Base-by-base conservation (phyloP, 2,329 filamentous ascomycete genomes). In the Paraconiothyrium sp. region DNA sequence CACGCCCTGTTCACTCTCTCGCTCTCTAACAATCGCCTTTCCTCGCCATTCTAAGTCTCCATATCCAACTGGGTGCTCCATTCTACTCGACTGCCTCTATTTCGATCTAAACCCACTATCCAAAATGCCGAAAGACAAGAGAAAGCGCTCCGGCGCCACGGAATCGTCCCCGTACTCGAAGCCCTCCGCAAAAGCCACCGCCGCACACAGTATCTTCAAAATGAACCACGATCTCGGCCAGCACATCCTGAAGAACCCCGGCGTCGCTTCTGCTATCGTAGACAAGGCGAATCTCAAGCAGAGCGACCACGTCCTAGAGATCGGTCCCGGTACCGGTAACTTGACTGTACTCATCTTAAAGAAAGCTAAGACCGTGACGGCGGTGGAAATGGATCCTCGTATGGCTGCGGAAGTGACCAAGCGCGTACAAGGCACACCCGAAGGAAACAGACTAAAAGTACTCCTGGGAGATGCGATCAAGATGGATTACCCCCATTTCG, bases 331-430 rank as follows among this genome's bases (percentile, higher is more conserved):
- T 73, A 94, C 92, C 0, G 93, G 93, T 66, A 96, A 95, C 78
- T 79, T 98, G 70, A 98, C 94, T 0, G 90, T 95, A 30, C 87
- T 92, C 61, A 97, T 98, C 63, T 83, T 98, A 30, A 92, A 95
- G 72, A 91, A 92, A 66, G 93, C 92, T 24, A 94, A 93, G 79
- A 92, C 92, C 62, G 87, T 89, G 58, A 92, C 94, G 54, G 92
- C 92, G 4, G 92, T 97, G 54, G 95, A 99, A 82, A 86, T 97
- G 78, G 95, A 99, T 81, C 94, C 95, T 22, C 87, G 95, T 74
- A 98, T 98, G 95, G 93, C 93, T 13, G 94, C 94, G 61, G 95
- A 98, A 81, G 87, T 97, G 65, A 95, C 92, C 49, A 94, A 96
- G 81, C 91, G 94, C 72, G 94, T 98, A 9, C 94, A 97, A 79